phyloP scores from a whole-genome alignment of 257 asterid species.

The Solanum chilense region DNA sequence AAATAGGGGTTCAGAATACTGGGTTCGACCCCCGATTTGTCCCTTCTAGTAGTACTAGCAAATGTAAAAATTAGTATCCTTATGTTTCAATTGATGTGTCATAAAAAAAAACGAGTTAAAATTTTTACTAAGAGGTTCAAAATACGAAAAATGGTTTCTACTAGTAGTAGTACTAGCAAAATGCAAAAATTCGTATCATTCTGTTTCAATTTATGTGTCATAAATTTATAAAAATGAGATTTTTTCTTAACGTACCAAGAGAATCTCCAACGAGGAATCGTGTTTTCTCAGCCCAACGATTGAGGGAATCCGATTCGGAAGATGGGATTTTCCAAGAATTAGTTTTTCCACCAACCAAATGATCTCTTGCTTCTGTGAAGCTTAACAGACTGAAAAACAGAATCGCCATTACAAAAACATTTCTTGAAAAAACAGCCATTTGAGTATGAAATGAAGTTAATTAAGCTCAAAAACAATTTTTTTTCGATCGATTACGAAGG shows the following conservation, averaged over 20 bases:
- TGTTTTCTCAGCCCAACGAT: slow-evolving; percentile 55
- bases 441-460: background rate
- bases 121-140: background rate
- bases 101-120: too few species aligned
- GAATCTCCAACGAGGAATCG: slow-evolving; percentile 66
- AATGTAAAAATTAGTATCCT: too few species aligned
- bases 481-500: background rate
- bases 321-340: slow-evolving; percentile 54
- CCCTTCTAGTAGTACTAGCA: too few species aligned
- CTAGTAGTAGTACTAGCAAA: background rate
- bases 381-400: slow-evolving; percentile 9
- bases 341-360: slow-evolving; percentile 45
- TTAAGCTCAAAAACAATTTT: background rate
- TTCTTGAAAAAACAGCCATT: slow-evolving; percentile 17
- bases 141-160: background rate
- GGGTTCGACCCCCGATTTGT: too few species aligned
- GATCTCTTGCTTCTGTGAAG: slow-evolving; percentile 47
- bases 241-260: slow-evolving; percentile 24
- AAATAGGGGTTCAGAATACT: too few species aligned
- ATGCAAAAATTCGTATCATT: too few species aligned
- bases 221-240: background rate
- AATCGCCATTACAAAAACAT: background rate
- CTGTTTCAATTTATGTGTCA: background rate
- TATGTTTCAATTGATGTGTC: too few species aligned
- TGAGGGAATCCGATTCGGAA: slow-evolving; percentile 41